phyloP scores from a whole-genome alignment of 441 rosid species.

The Isatis lusitanica region DNA sequence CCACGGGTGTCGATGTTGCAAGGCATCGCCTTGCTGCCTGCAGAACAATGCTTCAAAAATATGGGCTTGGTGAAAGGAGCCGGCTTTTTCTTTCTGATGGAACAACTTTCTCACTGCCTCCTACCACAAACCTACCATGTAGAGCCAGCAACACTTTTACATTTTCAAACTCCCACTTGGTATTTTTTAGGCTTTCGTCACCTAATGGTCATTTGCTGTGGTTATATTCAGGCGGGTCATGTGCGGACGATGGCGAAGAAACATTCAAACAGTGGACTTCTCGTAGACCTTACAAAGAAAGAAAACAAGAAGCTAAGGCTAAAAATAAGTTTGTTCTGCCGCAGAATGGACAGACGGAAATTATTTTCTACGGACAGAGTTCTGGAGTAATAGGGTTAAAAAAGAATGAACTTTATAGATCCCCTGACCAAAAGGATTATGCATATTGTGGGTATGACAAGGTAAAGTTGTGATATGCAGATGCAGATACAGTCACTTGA shows the following conservation, averaged over 20 bases:
- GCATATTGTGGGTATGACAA: conserved; percentile 68
- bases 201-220: conserved; percentile 29
- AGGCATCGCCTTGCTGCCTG: conserved; percentile 88
- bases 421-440: conserved; percentile 37
- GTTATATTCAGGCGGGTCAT: conserved; percentile 55
- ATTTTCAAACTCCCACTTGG: not conserved
- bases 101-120: conserved; percentile 63
- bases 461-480: conserved; percentile 39
- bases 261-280: conserved; percentile 68
- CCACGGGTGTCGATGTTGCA: conserved; percentile 88
- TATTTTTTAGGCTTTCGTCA: not conserved
- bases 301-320: conserved; percentile 63
- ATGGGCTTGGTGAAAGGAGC: conserved; percentile 63
- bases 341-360: conserved; percentile 56
- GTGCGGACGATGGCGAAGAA: conserved; percentile 42
- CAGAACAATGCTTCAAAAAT: conserved; percentile 81
- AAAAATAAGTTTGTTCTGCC: conserved; percentile 40
- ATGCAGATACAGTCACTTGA: not conserved
- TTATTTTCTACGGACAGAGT: conserved; percentile 66
- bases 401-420: conserved; percentile 52
- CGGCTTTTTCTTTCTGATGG: conserved; percentile 89
- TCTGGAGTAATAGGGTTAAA: conserved; percentile 73
- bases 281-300: conserved; percentile 83
- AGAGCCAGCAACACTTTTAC: not conserved
- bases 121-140: conserved; percentile 39